Evolutionary conservation across 169 alveolate species (phyloP).

Genomic region (Plasmodium reichenowi): DNA sequence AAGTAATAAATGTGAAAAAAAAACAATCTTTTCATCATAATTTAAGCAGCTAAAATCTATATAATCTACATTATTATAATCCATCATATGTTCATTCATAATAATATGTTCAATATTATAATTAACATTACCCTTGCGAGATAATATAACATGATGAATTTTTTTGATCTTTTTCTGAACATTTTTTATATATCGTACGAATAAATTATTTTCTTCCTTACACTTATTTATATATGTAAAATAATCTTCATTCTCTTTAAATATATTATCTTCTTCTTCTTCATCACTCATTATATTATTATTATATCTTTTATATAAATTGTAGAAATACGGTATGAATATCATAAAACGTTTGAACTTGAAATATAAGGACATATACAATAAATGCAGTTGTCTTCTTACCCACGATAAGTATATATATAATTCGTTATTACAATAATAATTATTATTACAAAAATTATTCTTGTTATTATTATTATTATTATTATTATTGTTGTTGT

Average conservation of each 20-base stretch:
- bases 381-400: slow-evolving; percentile 57
- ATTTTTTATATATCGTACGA: slow-evolving; percentile 31
- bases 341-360: slow-evolving; percentile 55
- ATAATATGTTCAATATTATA: background rate
- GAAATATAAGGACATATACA: slow-evolving; percentile 43
- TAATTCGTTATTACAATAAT: background rate
- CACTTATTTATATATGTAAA: slow-evolving; percentile 44
- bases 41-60: slow-evolving; percentile 16
- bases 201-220: slow-evolving; percentile 9
- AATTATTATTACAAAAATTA: no score
- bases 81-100: background rate
- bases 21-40: slow-evolving; percentile 60
- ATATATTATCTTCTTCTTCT: background rate
- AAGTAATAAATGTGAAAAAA: slow-evolving; percentile 40
- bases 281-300: no score
- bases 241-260: slow-evolving; percentile 26
- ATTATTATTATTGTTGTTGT: no score
- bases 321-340: slow-evolving; percentile 40
- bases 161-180: slow-evolving; percentile 34
- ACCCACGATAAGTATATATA: slow-evolving; percentile 40
- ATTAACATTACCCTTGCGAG: background rate
- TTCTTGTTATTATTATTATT: no score
- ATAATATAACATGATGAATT: slow-evolving; percentile 12
- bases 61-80: background rate
- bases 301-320: no score